A percentile compares a stretch with the other conserved stretches of the same genome.
These are phyloP conservation scores for Dictyostelium capitatum DNA, from an alignment of 78 protist species.

Conservation along the genomic window DNA sequence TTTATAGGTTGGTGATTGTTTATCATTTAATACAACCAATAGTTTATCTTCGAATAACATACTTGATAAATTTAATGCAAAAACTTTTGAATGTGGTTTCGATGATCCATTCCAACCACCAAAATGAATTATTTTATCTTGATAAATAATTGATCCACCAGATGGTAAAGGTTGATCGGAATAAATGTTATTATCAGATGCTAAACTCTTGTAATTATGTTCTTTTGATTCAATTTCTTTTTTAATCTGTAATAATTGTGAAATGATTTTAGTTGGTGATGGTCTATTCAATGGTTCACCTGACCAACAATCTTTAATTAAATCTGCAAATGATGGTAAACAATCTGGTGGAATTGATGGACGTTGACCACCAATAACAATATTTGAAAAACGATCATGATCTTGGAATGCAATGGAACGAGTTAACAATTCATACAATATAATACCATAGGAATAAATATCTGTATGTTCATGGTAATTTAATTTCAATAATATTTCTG, in stretches of 20 bases:
- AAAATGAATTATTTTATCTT: slow-evolving; percentile 44
- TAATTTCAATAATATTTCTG: slow-evolving; percentile 51
- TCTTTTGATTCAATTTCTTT: slow-evolving; percentile 54
- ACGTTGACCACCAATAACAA: slow-evolving; percentile 56
- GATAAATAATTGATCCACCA: slow-evolving; percentile 58
- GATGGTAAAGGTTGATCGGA: slow-evolving; percentile 66
- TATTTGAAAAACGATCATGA: slow-evolving; percentile 51
- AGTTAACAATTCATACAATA: slow-evolving; percentile 47
- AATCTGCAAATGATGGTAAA: slow-evolving; percentile 72
- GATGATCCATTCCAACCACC: slow-evolving; percentile 62
- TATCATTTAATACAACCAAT: slow-evolving; percentile 16
- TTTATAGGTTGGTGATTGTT: slow-evolving; percentile 41
- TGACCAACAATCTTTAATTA: slow-evolving; percentile 74
- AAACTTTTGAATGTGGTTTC: slow-evolving; percentile 69
- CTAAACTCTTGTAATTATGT: slow-evolving; percentile 29
- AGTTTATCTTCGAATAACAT: slow-evolving; percentile 69
- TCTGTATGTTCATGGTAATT: slow-evolving; percentile 61
- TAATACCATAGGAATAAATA: slow-evolving; percentile 57
- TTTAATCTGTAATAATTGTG: slow-evolving; percentile 16
- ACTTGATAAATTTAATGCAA: slow-evolving; percentile 25
- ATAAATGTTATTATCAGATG: slow-evolving; percentile 60
- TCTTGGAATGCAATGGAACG: slow-evolving; percentile 73
- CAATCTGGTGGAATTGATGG: slow-evolving; percentile 70
- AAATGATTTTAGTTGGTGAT: slow-evolving; percentile 8
- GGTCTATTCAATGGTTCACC: slow-evolving; percentile 75